These are phyloP conservation scores for Lumnitzera littorea DNA, from an alignment of 345 rosid species.

Conservation along the genomic window DNA sequence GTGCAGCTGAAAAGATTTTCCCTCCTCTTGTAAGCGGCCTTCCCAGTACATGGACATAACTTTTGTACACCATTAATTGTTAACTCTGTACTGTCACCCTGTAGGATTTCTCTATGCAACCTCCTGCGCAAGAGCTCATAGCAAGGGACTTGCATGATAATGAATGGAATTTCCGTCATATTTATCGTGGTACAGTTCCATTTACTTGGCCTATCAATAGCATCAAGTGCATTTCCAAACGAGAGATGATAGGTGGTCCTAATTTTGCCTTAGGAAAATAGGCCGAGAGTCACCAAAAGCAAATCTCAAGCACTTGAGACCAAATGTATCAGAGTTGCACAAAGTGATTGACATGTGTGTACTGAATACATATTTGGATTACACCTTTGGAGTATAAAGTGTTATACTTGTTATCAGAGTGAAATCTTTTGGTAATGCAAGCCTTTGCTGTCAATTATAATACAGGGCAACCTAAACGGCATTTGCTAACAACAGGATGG, in stretches of 20 bases:
- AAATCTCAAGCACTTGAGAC: too few species aligned
- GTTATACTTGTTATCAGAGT: too few species aligned
- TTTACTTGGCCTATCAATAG: slow-evolving; percentile 3
- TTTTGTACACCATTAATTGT: slow-evolving; percentile 1
- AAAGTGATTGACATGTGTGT: too few species aligned
- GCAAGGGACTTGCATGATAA: slow-evolving; percentile 91
- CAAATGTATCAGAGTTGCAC: too few species aligned
- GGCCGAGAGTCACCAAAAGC: too few species aligned
- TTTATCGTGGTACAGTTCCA: slow-evolving; percentile 64
- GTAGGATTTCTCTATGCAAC: slow-evolving; percentile 92
- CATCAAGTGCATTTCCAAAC: neutral
- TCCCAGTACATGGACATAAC: neutral
- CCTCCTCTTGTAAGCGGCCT: slow-evolving; percentile 62
- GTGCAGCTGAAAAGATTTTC: slow-evolving; percentile 93
- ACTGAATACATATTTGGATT: too few species aligned
- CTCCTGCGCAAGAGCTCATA: slow-evolving; percentile 85
- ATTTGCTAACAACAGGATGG: slow-evolving; percentile 92
- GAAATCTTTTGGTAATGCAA: too few species aligned
- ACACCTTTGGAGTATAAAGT: too few species aligned
- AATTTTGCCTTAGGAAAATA: neutral
- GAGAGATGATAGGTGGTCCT: neutral
- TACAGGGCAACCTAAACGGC: slow-evolving; percentile 86
- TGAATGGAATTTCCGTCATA: slow-evolving; percentile 87
- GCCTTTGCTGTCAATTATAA: slow-evolving; percentile 8
- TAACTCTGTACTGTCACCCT: slow-evolving; percentile 11